Evolutionary conservation across 768 basidiomycete species (phyloP), one percentile per base, ranked within the genome.

Genomic region (Rhodosporidiobolus odoratus): DNA sequence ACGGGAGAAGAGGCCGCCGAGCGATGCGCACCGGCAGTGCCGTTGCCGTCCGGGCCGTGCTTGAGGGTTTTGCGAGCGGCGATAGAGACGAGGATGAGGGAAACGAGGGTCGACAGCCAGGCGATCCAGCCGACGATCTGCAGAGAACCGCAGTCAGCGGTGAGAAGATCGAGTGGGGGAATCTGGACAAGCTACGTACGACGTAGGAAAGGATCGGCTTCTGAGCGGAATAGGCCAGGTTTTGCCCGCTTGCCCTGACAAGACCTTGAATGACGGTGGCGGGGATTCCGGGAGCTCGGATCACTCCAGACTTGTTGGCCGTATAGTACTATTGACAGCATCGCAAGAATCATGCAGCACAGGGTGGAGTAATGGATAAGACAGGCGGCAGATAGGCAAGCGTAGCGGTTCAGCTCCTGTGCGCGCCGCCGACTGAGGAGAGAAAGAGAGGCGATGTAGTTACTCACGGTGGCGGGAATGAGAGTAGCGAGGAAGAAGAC

Each of bases 51-150:
- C 25, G 54, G 25, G 48, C 68, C 68, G 68, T 73, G 41, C 60
- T 73, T 73, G 60, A 66, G 65, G n/a, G 68, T 60, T 35, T 73
- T 62, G 41, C 72, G 68, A 4, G 72, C 72, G 0, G 68, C 68
- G 43, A 66, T 45, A 30, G 64, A 66, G 13, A 69, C 68, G 61
- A 73, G 68, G 17, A 73, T 40, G 64, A 73, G 60, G 47, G 60
- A 63, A 48, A 73, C 57, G 35, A 59, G 21, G n/a, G 65, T 66
- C 19, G 64, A 66, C 37, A 66, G 60, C 50, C 62, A 63, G 27
- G 64, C 65, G 65, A 66, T 40, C 72, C 72, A 73, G 21, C 72
- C 72, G 43, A 64, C 61, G 52, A 66, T 43, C 53, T 54, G 32
- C 32, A 30, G 30, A n/a, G 10, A 34, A 13, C 3, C 15, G 53